Base-by-base conservation (phyloP, 1,284 basidiomycete genomes). In the Papiliotrema laurentii region DNA sequence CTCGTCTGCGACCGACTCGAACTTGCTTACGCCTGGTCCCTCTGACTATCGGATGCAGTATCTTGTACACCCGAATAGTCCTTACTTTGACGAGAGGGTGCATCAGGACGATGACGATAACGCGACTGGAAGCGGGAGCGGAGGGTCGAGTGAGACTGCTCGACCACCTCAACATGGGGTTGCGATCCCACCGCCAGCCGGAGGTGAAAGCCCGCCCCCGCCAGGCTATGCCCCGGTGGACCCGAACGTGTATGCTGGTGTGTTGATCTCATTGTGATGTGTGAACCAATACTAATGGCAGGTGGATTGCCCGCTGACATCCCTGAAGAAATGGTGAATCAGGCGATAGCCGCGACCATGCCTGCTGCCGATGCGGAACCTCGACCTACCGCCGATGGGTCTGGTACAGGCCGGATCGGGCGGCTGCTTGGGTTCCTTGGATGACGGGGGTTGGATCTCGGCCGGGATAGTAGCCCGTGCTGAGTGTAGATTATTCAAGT, bases 11-110 rank as follows among this genome's bases (percentile, higher is more conserved):
- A 54, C 66, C 28, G 74, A 75, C 16, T 76, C 76, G 51, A 80
- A 80, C 56, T 79, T 79, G 13, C 79, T 79, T 0, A 80, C 79
- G 24, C 79, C 79, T 0, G 77, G 78, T 49, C 59, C 75, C 22
- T 64, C 79, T 5, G 79, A 80, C 51, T 79, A 80, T 41, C 77
- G 75, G 13, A 59, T 80, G 37, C 76, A 78, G 37, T 68, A 69
- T 3, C 53, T 75, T 1, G 55, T 65, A 5, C 58, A 51, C 25
- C 49, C 54, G 19, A 50, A 54, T 22, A 49, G 57, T 43, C 60
- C 59, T 41, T 71, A 69, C 50, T 75, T 73, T 48, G 27, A 43
- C 47, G 44, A 35, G 50, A 46, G 45, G 46, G 27, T 49, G 31
- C 27, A 34, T 14, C 47, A 49, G 42, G 44, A 45, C 16, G 50